Evolutionary conservation across 495 filamentous ascomycete genomes (phyloP), one percentile per base, ranked within the genome.

Genomic region (Penicillium malachiteum): DNA sequence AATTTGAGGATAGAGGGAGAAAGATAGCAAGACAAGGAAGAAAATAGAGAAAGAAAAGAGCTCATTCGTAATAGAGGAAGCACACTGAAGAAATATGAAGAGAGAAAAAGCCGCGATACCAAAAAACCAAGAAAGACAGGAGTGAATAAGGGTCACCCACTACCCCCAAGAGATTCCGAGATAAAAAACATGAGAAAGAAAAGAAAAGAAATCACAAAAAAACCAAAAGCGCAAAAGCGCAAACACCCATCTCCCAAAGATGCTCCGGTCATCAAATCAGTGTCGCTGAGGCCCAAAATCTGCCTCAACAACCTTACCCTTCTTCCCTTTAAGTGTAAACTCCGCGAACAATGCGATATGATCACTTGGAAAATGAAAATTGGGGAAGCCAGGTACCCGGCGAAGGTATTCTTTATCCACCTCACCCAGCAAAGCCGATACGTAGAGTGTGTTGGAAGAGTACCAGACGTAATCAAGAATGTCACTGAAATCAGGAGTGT

Each of bases 401-500:
- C 87, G 86, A 53, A 98, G 85, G 71, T 97, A 96, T 11, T 94
- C 85, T 64, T 84, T 83, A 71, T 98, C 95, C 10, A 96, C 90
- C 37, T 93, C 86, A 7, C 94, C 95, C 9, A 98, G 88, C 53
- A 98, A 71, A 39, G 85, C 88, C 34, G 90, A 88, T 32, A 96
- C 87, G 66, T 95, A 89, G 41, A 98, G 78, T 31, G 90, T 84
- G 69, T 96, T 97, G 41, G 90, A 90, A 48, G 90, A 90, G 74
- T 92, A 98, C 91, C 91, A 97, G 65, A 97, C 89, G 70, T 97
- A 97, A 69, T 98, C 94, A 55, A 98, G 87, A 48, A 96, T 89
- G 39, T 88, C 92, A 18, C 81, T 85, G 78, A 96, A 98, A 33
- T 82, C 83, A 5, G 94, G 92, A 11, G 91, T 95, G 72, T 97